phyloP scores from a whole-genome alignment of 148 eudicot genomes.

The Bassia scoparia region DNA sequence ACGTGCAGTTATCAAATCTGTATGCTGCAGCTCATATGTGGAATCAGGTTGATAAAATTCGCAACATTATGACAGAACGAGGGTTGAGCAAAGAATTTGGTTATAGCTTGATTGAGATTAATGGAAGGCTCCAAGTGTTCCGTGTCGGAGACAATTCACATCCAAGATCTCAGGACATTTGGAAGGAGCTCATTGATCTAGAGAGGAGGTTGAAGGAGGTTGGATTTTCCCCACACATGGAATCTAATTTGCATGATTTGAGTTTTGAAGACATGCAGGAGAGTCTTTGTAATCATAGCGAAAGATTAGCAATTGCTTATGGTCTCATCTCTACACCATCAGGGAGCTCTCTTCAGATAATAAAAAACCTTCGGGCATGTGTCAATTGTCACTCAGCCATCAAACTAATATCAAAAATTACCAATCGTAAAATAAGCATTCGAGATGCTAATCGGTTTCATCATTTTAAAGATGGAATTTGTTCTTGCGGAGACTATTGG shows the following conservation, averaged over 20 bases:
- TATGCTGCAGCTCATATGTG: constrained; percentile 65
- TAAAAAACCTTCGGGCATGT: constrained; percentile 49
- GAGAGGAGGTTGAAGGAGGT: constrained; percentile 49
- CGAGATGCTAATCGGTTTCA: constrained; percentile 56
- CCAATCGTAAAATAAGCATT: constrained; percentile 41
- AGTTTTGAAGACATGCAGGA: constrained; percentile 47
- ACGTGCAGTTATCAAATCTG: constrained; percentile 70
- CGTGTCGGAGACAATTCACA: constrained; percentile 54
- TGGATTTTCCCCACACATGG: constrained; percentile 50
- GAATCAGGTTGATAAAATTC: constrained; percentile 49
- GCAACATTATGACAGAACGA: constrained; percentile 50
- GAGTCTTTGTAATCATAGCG: constrained; percentile 47
- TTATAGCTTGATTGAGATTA: constrained; percentile 50
- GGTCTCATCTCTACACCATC: constrained; percentile 49
- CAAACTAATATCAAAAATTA: constrained; percentile 45
- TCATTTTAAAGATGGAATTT: constrained; percentile 50
- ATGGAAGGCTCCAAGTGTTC: constrained; percentile 53
- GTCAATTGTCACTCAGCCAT: constrained; percentile 50
- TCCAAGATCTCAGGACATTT: constrained; percentile 49
- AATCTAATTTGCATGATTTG: constrained; percentile 57
- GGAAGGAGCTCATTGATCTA: constrained; percentile 36
- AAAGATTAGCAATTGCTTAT: constrained; percentile 54
- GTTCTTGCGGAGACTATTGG: constrained; percentile 28
- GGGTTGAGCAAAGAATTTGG: constrained; percentile 63
- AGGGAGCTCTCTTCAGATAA: constrained; percentile 42